Conservation (phyloP, 257 asterid species). For the Marsdenia floribunda region DNA sequence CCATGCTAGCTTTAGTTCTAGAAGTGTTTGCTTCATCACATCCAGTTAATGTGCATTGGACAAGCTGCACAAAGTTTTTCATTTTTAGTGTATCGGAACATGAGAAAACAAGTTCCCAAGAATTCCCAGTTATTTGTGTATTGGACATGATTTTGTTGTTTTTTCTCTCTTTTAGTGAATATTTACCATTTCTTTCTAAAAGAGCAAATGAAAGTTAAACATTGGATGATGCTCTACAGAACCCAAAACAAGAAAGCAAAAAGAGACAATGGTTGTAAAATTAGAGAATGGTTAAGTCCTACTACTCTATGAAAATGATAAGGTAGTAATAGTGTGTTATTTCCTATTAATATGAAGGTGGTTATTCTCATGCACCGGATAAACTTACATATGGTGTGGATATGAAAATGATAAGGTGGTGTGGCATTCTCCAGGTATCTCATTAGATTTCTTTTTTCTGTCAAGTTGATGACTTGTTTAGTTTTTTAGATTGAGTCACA, state of each 20-base stretch:
- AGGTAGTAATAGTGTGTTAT: background rate
- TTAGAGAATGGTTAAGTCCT: background rate
- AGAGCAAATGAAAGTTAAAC: background rate
- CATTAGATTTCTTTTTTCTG: slow-evolving; percentile 1
- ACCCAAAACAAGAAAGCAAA: background rate
- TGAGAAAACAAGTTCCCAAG: background rate
- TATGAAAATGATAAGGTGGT: slow-evolving; percentile 65
- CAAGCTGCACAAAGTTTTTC: background rate
- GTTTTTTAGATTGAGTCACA: background rate
- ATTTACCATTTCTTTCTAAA: background rate
- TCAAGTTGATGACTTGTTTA: background rate
- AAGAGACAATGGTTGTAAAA: background rate
- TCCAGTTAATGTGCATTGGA: background rate
- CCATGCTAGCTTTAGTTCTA: background rate
- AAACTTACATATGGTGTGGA: slow-evolving; percentile 67
- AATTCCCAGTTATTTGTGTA: background rate
- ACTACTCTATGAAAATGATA: no score
- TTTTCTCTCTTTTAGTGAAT: background rate
- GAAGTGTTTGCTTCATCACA: background rate
- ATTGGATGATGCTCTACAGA: background rate
- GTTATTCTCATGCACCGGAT: slow-evolving; percentile 77
- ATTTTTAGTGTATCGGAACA: background rate
- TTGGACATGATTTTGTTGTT: background rate
- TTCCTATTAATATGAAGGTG: slow-evolving; percentile 42
- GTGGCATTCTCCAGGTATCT: slow-evolving; percentile 78